Conservation (phyloP, 1,284 basidiomycete genomes). For the Puccinia novopanici region DNA sequence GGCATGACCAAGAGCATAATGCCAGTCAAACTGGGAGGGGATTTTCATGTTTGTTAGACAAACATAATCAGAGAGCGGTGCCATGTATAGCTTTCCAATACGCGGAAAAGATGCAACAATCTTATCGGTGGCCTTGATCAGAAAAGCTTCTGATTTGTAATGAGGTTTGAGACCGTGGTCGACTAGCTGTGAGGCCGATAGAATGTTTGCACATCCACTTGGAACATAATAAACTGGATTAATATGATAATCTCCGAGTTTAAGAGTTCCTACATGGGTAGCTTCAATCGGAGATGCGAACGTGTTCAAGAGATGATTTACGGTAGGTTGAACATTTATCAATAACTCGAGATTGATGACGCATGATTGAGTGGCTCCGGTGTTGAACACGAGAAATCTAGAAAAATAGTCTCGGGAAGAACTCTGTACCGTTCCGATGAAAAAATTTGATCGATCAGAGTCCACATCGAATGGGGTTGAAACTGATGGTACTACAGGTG, state of each 20-base stretch:
- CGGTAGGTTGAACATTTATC: background rate
- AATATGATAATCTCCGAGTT: background rate
- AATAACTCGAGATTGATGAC: background rate
- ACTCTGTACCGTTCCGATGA: background rate
- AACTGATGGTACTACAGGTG: background rate
- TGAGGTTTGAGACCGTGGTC: conserved; percentile 11
- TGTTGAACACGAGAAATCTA: background rate
- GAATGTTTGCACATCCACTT: background rate
- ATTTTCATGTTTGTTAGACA: background rate
- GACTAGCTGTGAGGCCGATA: conserved; percentile 3
- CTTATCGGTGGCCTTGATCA: background rate
- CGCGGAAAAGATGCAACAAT: background rate
- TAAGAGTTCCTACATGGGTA: conserved; percentile 7
- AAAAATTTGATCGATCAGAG: background rate
- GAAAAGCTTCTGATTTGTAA: conserved; percentile 1
- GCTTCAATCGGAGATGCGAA: conserved; percentile 2
- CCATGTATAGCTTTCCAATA: background rate
- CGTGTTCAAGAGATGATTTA: background rate
- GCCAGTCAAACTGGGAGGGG: background rate
- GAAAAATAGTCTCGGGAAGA: background rate
- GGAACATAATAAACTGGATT: conserved; percentile 16
- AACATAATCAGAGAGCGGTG: background rate
- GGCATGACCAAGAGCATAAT: conserved; percentile 10
- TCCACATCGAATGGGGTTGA: background rate
- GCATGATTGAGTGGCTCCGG: background rate